Conservation (phyloP, 2,329 filamentous ascomycete species). For the Trichophyton mentagrophytes region DNA sequence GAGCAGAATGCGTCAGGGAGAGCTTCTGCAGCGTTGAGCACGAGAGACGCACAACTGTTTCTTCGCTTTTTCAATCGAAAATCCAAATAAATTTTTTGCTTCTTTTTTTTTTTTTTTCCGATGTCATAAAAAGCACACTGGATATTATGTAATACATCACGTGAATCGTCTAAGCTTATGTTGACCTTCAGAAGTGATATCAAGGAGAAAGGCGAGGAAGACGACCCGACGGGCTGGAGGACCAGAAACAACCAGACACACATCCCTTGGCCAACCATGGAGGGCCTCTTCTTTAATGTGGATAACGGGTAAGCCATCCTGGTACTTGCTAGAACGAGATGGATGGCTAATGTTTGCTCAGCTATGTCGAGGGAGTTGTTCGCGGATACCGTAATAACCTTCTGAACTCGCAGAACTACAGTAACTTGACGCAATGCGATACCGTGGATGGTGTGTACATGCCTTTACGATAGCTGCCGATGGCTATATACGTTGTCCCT, state of each 20-base stretch:
- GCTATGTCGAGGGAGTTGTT: slow-evolving; percentile 94
- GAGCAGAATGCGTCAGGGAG: neutral
- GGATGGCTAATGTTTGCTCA: slow-evolving; percentile 27
- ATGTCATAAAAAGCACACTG: neutral
- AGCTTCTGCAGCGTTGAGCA: neutral
- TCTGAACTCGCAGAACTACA: slow-evolving; percentile 80
- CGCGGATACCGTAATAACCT: slow-evolving; percentile 92
- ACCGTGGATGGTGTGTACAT: slow-evolving; percentile 68
- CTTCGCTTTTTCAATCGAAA: slow-evolving; percentile 1
- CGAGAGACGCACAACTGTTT: neutral
- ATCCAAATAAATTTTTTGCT: slow-evolving; percentile 6
- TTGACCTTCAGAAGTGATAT: neutral
- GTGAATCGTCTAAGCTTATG: neutral
- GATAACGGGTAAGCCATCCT: slow-evolving; percentile 68
- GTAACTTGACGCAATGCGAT: slow-evolving; percentile 94
- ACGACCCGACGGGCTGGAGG: neutral
- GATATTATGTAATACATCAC: neutral
- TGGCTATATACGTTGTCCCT: neutral
- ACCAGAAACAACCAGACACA: neutral
- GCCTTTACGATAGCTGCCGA: neutral
- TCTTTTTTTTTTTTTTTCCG: slow-evolving; percentile 3
- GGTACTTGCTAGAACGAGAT: neutral
- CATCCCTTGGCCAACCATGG: slow-evolving; percentile 43
- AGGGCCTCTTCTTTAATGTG: slow-evolving; percentile 88
- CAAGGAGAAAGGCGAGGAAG: neutral